phyloP scores from a whole-genome alignment of 805 yeast genomes.

The Lachancea waltii region DNA sequence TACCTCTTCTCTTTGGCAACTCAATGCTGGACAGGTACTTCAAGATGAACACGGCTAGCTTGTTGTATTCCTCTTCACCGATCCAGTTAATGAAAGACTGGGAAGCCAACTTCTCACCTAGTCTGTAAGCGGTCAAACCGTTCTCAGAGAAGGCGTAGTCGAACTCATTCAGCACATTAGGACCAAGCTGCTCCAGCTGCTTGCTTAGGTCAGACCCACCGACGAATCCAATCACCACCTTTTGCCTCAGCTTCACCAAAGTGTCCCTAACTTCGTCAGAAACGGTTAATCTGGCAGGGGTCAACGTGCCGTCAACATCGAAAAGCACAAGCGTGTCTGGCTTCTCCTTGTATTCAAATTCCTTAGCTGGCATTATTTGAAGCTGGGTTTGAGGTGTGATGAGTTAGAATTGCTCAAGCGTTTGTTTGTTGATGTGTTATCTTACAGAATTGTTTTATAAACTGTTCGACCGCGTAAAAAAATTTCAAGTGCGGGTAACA shows the following conservation, averaged over 20 bases:
- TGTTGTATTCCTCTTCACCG: slow-evolving; percentile 91
- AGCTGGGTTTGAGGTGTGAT: too few species aligned
- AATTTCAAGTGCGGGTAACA: too few species aligned
- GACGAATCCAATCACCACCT: slow-evolving; percentile 93
- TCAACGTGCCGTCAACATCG: slow-evolving; percentile 97
- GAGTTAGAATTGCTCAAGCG: slow-evolving; percentile 1
- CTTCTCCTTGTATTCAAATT: slow-evolving; percentile 67
- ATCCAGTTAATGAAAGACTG: slow-evolving; percentile 94
- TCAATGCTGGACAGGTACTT: slow-evolving; percentile 80
- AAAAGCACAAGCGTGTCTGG: slow-evolving; percentile 87
- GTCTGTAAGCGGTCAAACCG: slow-evolving; percentile 95
- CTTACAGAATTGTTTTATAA: too few species aligned
- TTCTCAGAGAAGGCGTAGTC: slow-evolving; percentile 97
- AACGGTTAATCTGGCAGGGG: slow-evolving; percentile 85
- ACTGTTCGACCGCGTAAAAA: too few species aligned
- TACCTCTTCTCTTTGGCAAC: slow-evolving; percentile 96
- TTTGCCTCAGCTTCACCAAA: slow-evolving; percentile 72
- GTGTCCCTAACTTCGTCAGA: slow-evolving; percentile 73
- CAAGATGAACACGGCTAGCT: slow-evolving; percentile 77
- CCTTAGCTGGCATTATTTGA: slow-evolving; percentile 30
- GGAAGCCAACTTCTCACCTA: slow-evolving; percentile 80
- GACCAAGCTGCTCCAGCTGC: slow-evolving; percentile 94
- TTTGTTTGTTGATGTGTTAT: too few species aligned
- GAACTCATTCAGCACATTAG: slow-evolving; percentile 66
- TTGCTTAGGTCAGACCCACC: slow-evolving; percentile 95